phyloP scores from a whole-genome alignment of 495 filamentous ascomycete genomes.

The Penicillium psychrofluorescens region DNA sequence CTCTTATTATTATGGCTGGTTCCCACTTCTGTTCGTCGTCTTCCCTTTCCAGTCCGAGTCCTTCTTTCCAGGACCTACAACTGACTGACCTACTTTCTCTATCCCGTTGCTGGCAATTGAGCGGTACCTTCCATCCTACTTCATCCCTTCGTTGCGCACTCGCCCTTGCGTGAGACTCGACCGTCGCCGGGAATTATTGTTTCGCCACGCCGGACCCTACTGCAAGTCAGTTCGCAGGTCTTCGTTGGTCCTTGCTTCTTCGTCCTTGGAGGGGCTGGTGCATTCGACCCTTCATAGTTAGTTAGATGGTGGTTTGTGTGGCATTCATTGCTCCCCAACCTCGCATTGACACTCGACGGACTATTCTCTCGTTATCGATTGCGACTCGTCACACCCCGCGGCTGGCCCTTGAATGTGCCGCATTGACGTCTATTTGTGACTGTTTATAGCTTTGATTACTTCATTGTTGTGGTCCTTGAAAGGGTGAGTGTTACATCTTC shows the following conservation, averaged over 20 bases:
- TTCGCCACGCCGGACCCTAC: constrained; percentile 9
- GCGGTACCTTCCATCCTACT: background rate
- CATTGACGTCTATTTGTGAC: constrained; percentile 13
- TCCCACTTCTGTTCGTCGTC: constrained; percentile 9
- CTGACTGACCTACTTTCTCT: background rate
- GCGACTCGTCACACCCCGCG: constrained; percentile 15
- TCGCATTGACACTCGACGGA: constrained; percentile 9
- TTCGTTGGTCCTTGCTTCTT: constrained; percentile 31
- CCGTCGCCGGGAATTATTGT: constrained; percentile 3
- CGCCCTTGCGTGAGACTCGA: constrained; percentile 27
- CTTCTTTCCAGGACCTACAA: constrained; percentile 11
- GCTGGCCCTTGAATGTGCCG: constrained; percentile 11
- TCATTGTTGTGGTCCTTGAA: constrained; percentile 5
- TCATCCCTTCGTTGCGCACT: constrained; percentile 11
- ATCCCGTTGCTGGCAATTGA: constrained; percentile 21
- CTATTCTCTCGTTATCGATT: constrained; percentile 1
- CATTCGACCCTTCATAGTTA: constrained; percentile 9
- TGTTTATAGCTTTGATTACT: constrained; percentile 22
- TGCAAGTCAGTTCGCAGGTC: constrained; percentile 8
- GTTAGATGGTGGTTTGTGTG: background rate
- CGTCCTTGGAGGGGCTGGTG: constrained; percentile 15
- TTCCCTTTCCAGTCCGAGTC: constrained; percentile 17
- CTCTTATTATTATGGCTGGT: background rate
- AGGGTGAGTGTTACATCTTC: constrained; percentile 14
- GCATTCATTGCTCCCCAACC: constrained; percentile 2